phyloP scores from a whole-genome alignment of 371 early-diverging fungal species.

The Mucor irregularis region DNA sequence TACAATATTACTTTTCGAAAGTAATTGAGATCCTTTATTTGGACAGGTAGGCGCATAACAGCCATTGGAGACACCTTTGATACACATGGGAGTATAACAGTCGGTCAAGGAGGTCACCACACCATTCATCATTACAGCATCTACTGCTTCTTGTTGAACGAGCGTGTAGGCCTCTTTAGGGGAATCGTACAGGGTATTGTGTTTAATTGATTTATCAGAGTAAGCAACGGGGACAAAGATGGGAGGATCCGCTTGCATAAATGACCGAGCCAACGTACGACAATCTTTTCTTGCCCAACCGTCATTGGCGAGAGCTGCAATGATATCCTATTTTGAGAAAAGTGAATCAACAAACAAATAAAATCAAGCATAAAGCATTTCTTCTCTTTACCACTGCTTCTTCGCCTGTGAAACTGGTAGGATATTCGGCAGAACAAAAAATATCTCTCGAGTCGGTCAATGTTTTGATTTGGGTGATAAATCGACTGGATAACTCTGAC shows the following conservation, averaged over 20 bases:
- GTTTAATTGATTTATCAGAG: slow-evolving; percentile 35
- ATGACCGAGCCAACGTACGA: slow-evolving; percentile 26
- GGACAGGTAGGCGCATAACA: slow-evolving; percentile 3
- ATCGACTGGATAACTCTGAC: background rate
- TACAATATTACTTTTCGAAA: slow-evolving; percentile 1
- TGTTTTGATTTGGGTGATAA: background rate
- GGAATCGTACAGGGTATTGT: slow-evolving; percentile 40
- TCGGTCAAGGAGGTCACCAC: slow-evolving; percentile 29
- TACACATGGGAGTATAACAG: slow-evolving; percentile 38
- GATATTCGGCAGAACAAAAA: slow-evolving; percentile 36
- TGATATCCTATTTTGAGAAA: too few relatives aligned
- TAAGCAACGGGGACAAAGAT: slow-evolving; percentile 31
- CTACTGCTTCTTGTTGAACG: slow-evolving; percentile 3
- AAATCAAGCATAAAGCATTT: background rate
- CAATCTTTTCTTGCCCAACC: slow-evolving; percentile 15
- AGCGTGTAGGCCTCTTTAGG: slow-evolving; percentile 33
- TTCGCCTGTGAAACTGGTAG: slow-evolving; percentile 38
- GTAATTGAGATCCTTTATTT: background rate
- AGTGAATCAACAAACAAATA: background rate
- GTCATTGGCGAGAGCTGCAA: background rate
- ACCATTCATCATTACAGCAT: slow-evolving; percentile 23
- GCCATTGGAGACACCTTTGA: background rate
- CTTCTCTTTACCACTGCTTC: slow-evolving; percentile 44
- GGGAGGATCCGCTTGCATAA: slow-evolving; percentile 30
- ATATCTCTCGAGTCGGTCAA: slow-evolving; percentile 20